Evolutionary conservation across 2,329 filamentous ascomycete genomes (phyloP).

Genomic region (Calonectria ilicicola): DNA sequence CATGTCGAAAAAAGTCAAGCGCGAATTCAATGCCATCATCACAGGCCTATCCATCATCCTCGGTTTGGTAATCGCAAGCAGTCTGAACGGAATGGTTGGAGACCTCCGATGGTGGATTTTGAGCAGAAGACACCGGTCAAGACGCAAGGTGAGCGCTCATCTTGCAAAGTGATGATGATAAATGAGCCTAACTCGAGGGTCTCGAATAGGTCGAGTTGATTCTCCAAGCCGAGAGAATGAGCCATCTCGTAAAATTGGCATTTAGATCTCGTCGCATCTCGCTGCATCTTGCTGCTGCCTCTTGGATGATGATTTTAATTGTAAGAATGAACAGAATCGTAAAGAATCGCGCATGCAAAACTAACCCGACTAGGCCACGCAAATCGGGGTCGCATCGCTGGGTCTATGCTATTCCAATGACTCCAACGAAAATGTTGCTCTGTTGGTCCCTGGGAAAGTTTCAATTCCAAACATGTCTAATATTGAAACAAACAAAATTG

Average conservation of each 20-base stretch:
- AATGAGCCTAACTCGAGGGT: background rate
- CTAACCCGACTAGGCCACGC: slow-evolving; percentile 47
- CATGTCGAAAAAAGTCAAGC: slow-evolving; percentile 47
- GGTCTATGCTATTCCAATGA: slow-evolving; percentile 58
- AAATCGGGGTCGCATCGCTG: slow-evolving; percentile 56
- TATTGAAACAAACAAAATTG: slow-evolving; percentile 47
- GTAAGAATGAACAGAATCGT: background rate
- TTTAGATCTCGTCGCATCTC: slow-evolving; percentile 29
- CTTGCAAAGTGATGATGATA: no score
- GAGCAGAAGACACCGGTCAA: slow-evolving; percentile 49
- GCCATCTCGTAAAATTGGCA: slow-evolving; percentile 31
- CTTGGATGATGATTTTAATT: slow-evolving; percentile 34
- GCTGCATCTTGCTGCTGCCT: slow-evolving; percentile 29
- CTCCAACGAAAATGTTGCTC: slow-evolving; percentile 46
- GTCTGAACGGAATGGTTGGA: slow-evolving; percentile 56
- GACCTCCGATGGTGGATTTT: slow-evolving; percentile 62
- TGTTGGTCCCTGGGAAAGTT: slow-evolving; percentile 49
- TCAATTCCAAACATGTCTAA: slow-evolving; percentile 51
- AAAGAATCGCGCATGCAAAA: no score
- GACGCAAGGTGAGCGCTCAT: slow-evolving; percentile 53
- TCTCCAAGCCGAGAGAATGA: slow-evolving; percentile 35
- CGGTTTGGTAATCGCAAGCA: slow-evolving; percentile 50
- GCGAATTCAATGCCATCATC: slow-evolving; percentile 57
- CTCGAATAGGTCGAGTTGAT: slow-evolving; percentile 33
- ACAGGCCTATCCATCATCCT: slow-evolving; percentile 57